Evolutionary conservation across 225 moss, liverwort and hornwort species (phyloP).

Genomic region (Pleurozium schreberi): DNA sequence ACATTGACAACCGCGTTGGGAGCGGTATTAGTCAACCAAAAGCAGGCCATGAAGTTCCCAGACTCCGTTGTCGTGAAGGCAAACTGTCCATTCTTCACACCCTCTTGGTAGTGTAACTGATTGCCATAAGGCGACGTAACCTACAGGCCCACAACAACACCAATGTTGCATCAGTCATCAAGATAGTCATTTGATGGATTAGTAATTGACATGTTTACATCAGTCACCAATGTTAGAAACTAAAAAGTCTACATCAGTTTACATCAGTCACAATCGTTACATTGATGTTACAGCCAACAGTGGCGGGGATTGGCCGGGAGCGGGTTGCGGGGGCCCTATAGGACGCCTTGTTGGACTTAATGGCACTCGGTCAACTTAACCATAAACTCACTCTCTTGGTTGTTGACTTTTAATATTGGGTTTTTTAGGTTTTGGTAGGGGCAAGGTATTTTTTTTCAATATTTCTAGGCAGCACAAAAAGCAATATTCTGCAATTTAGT

Average conservation of each 20-base stretch:
- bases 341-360: background rate
- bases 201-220: background rate
- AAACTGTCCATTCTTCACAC: slow-evolving; percentile 60
- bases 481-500: background rate
- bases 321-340: background rate
- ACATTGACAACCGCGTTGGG: slow-evolving; percentile 9
- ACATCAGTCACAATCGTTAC: background rate
- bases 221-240: background rate
- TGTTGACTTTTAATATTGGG: background rate
- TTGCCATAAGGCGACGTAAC: slow-evolving; percentile 77
- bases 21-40: slow-evolving; percentile 55
- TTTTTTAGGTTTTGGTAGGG: background rate
- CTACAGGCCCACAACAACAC: slow-evolving; percentile 17
- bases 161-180: background rate
- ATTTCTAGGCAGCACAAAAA: background rate
- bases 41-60: slow-evolving; percentile 90
- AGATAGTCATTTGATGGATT: background rate
- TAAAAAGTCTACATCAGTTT: background rate
- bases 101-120: slow-evolving; percentile 57
- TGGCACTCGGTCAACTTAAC: background rate
- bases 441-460: too few species aligned
- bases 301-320: background rate
- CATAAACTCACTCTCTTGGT: background rate
- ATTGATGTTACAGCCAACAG: background rate
- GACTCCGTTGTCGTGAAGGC: slow-evolving; percentile 74